Base-by-base conservation (phyloP, 768 basidiomycete species). In the Hortiboletus campestris region DNA sequence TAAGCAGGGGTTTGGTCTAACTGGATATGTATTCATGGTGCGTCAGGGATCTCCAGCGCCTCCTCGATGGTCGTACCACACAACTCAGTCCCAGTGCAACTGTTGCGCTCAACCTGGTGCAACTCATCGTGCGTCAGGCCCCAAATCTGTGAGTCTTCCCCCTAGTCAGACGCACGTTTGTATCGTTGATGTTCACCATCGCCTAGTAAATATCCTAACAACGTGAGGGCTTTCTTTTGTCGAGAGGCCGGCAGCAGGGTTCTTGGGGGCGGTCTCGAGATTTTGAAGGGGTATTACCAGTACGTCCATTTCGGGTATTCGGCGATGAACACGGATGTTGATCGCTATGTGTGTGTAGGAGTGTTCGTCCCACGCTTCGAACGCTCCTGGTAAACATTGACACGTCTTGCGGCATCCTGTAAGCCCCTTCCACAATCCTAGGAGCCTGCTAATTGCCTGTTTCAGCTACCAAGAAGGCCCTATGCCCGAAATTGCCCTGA, bases 261-360 rank as follows among this genome's bases (percentile, higher is more conserved):
- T 8, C 60, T 73, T 1, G 72, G 67, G 16, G 68, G 70, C 2
- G 70, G 70, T 3, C 60, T 84, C 0, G 77, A 80, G 38, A 54
- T 83, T 0, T 76, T 79, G 68, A 68, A 75, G 9, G 82, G 82
- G 0, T 80, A 73, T 41, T 82, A 76, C 52, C 80, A 82, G 82
- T 83, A 51, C 29, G 77, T 62, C 28, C n/a, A 6, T 19, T 35
- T 44, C 40, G 31, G 25, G 44, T 31, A 19, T 20, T 40, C 29
- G 11, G 22, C 36, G 39, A 36, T n/a, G 39, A 28, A 4, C 32
- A 12, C 36, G 11, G 29, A 1, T 46, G 43, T 29, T 46, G 46
- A 59, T 36, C n/a, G 14, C 35, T 17, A 38, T 41, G 29, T 35
- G 19, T 19, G 16, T 17, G 19, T 39, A 81, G 80, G 57, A 80